A percentile compares a stretch with the other conserved stretches of the same genome.
These are phyloP conservation scores for Crepidotus variabilis DNA, from an alignment of 768 basidiomycete genomes.

Conservation along the genomic window DNA sequence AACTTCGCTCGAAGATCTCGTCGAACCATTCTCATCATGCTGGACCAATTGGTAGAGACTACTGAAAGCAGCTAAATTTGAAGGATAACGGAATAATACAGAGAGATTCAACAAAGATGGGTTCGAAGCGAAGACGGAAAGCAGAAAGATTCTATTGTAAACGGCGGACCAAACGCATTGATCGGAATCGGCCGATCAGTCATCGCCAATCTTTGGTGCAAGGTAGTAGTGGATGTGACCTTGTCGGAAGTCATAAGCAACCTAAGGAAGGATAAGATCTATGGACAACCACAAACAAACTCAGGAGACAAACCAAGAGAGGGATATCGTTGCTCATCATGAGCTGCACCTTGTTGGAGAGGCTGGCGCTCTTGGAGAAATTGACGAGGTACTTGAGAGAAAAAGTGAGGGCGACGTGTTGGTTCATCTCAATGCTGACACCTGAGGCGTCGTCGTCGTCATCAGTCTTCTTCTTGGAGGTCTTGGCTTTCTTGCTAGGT, in stretches of 20 bases:
- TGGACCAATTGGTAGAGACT: constrained; percentile 1
- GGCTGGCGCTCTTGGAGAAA: constrained; percentile 84
- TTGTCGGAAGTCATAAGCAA: constrained; percentile 85
- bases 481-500: constrained; percentile 50
- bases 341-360: constrained; percentile 41
- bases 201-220: constrained; percentile 92
- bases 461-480: constrained; percentile 51
- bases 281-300: constrained; percentile 1
- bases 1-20: too few relatives aligned
- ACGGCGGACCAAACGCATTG: not conserved
- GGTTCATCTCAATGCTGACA: constrained; percentile 82
- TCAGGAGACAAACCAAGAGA: constrained; percentile 20
- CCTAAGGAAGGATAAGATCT: constrained; percentile 36
- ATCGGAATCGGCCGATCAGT: constrained; percentile 31
- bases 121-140: constrained; percentile 1
- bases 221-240: constrained; percentile 93
- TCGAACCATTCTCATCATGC: too few relatives aligned
- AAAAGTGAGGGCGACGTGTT: constrained; percentile 90
- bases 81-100: not conserved
- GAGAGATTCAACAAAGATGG: constrained; percentile 8
- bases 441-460: constrained; percentile 50
- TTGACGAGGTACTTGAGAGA: constrained; percentile 96
- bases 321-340: constrained; percentile 27
- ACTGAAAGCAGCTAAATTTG: constrained; percentile 1
- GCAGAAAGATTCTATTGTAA: not conserved